A percentile compares a stretch with the other conserved stretches of the same genome.
These are phyloP conservation scores for Alternaria brassicicola DNA, from an alignment of 2,329 filamentous ascomycete genomes.

Conservation along the genomic window DNA sequence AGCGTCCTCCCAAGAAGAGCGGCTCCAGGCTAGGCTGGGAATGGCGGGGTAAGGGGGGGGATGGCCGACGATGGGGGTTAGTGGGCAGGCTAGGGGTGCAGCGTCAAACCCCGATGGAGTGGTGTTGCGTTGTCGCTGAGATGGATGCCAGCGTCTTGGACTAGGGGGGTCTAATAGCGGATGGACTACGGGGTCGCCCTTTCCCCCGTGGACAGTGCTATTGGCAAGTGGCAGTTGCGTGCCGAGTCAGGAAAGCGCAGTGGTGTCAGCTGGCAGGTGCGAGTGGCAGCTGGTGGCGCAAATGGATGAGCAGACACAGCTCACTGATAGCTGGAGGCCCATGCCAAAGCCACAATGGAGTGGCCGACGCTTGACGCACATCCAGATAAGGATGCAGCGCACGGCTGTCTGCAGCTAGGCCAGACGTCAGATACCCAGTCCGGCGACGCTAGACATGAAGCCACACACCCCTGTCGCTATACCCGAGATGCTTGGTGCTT, in stretches of 20 bases:
- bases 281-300: slow-evolving; percentile 14
- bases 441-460: background rate
- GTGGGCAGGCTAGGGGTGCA: slow-evolving; percentile 1
- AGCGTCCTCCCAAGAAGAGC: background rate
- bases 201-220: slow-evolving; percentile 2
- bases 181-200: slow-evolving; percentile 3
- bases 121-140: slow-evolving; percentile 2
- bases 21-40: slow-evolving; percentile 8
- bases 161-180: background rate
- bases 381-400: slow-evolving; percentile 15
- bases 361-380: slow-evolving; percentile 8
- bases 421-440: slow-evolving; percentile 11
- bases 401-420: slow-evolving; percentile 10
- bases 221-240: slow-evolving; percentile 1
- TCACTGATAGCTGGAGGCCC: background rate
- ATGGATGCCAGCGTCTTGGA: background rate
- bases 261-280: slow-evolving; percentile 4
- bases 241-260: slow-evolving; percentile 1
- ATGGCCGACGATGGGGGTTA: background rate
- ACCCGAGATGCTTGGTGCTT: slow-evolving; percentile 14
- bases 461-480: slow-evolving; percentile 17
- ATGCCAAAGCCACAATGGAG: slow-evolving; percentile 9
- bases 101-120: slow-evolving; percentile 2
- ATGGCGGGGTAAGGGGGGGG: slow-evolving; percentile 10
- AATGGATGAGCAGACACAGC: slow-evolving; percentile 4